A percentile compares a stretch with the other conserved stretches of the same genome.
phyloP scores from a whole-genome alignment of 305 asterid species.

The Solanum hybrid region DNA sequence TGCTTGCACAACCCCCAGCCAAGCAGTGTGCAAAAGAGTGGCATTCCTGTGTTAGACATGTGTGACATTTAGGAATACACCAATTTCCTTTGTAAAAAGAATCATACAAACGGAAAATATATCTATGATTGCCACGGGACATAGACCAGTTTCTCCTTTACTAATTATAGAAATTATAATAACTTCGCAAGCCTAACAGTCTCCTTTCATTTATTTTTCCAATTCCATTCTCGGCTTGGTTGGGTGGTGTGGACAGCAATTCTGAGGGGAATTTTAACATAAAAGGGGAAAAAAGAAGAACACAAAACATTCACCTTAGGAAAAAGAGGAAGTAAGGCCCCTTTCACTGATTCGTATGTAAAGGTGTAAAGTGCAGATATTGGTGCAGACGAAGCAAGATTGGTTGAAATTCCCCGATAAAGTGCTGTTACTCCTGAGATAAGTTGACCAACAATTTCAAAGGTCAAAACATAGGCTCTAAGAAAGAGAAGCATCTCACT shows the following conservation, averaged over 20 bases:
- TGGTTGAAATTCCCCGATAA: constrained; percentile 88
- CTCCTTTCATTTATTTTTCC: background rate
- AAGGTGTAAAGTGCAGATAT: constrained; percentile 90
- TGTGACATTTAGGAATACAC: background rate
- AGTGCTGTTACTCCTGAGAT: constrained; percentile 72
- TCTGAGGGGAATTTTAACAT: background rate
- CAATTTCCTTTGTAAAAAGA: background rate
- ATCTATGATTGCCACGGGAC: background rate
- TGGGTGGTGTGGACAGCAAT: background rate
- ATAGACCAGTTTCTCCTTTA: background rate
- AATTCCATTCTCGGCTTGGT: background rate
- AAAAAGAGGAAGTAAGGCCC: constrained; percentile 58
- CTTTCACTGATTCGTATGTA: constrained; percentile 85
- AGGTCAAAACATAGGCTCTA: constrained; percentile 5
- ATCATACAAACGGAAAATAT: background rate
- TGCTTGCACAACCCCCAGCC: constrained; percentile 89
- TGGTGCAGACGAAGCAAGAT: constrained; percentile 84
- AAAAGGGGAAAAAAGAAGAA: background rate
- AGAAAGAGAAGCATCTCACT: background rate
- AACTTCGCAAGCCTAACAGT: background rate
- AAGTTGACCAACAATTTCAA: constrained; percentile 11
- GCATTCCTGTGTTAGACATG: constrained; percentile 44
- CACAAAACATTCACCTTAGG: constrained; percentile 46
- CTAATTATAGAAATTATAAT: background rate
- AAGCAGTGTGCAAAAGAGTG: constrained; percentile 78